Base-by-base conservation (phyloP, 345 rosid species). In the Heritiera fomes region DNA sequence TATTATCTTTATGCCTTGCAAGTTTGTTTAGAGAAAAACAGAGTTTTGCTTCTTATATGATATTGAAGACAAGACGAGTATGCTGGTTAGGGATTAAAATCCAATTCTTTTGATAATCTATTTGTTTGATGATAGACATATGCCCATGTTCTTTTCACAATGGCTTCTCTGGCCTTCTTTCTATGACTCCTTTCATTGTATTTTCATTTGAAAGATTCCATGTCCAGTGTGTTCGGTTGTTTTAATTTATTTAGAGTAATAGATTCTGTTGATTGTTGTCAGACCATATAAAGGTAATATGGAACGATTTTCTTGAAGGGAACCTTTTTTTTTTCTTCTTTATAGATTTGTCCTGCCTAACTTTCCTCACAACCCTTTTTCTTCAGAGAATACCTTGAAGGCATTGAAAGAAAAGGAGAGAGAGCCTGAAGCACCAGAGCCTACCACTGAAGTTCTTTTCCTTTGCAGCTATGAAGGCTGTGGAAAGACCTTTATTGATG, bases 381-480 rank as follows among this genome's bases (percentile, higher is more conserved):
- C 78, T 34, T 34, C 2, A 94, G 98, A 92, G 88, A 88, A 83
- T 53, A 89, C 90, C 11, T 83, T 90, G 84, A 90, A 82, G 80
- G 94, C 87, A 71, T 81, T 91, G 84, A 87, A 87, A 78, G 98
- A 92, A 71, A 90, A 84, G 75, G 92, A 82, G 63, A 91, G 86
- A 77, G 95, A 92, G 82, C 86, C 92, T 7, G 89, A 85, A 75
- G 88, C 84, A 43, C 91, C 92, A 1, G 95, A 96, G 84, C 97
- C 98, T 23, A 94, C 97, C 0, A 89, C 95, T 0, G 99, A 96
- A 86, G 97, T 96, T 87, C 93, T 94, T 13, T 96, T 96, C 84
- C 97, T 94, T 6, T 96, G 99, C 87, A 94, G 98, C 87, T 94
- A 83, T 77, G 98, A 92, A 34, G 97, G 93, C 40, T 96, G 99